These are phyloP conservation scores for Vaccinium vitisidaea DNA, from an alignment of 148 eudicot species.

Conservation along the genomic window DNA sequence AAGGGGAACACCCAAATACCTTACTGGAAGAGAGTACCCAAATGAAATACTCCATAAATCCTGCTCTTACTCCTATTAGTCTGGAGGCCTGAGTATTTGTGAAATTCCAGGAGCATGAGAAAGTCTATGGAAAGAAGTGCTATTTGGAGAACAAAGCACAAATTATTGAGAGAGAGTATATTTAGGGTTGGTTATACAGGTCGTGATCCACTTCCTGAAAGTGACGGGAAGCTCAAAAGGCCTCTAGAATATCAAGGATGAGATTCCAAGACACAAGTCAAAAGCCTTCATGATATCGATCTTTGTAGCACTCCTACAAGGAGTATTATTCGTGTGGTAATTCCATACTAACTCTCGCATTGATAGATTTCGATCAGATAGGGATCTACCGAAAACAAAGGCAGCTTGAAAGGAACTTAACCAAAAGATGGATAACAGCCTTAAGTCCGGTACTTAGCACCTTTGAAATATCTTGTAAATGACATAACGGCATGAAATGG, in stretches of 20 bases:
- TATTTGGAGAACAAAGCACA: neutral
- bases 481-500: neutral
- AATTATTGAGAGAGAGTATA: neutral
- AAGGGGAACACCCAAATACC: neutral
- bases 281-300: neutral
- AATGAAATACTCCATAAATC: neutral
- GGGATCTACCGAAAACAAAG: neutral
- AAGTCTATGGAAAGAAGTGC: neutral
- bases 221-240: neutral
- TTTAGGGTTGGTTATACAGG: neutral
- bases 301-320: neutral
- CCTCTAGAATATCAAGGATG: neutral
- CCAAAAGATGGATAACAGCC: neutral
- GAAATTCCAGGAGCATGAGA: neutral
- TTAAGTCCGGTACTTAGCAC: neutral
- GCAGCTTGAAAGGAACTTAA: neutral
- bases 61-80: neutral
- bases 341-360: neutral
- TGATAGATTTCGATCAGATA: neutral
- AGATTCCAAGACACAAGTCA: neutral
- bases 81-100: neutral
- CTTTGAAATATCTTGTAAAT: neutral
- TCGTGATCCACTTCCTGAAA: neutral
- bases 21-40: neutral
- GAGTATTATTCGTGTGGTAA: neutral